phyloP scores from a whole-genome alignment of 495 filamentous ascomycete species.

The Glutinoglossum americanum region DNA sequence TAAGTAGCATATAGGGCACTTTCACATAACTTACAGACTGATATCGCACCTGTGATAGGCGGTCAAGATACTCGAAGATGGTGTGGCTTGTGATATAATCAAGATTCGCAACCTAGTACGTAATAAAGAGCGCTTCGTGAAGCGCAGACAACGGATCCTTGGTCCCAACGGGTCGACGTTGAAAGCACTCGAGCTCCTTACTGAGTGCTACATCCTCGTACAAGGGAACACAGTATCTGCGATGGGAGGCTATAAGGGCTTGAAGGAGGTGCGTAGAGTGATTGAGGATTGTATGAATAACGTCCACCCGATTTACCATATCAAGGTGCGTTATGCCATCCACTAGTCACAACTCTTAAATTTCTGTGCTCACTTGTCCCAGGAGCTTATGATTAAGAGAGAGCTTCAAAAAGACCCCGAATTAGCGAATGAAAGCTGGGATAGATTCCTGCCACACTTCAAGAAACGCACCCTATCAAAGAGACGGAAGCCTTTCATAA shows the following conservation, averaged over 20 bases:
- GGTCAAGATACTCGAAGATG: constrained; percentile 85
- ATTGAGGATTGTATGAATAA: constrained; percentile 95
- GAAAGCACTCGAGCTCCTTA: constrained; percentile 91
- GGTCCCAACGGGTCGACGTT: constrained; percentile 68
- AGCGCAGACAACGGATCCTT: constrained; percentile 78
- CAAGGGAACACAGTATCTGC: constrained; percentile 89
- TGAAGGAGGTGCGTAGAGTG: constrained; percentile 81
- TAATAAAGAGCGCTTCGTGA: constrained; percentile 95
- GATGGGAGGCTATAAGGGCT: constrained; percentile 78
- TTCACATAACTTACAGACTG: background rate
- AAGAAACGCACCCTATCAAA: constrained; percentile 86
- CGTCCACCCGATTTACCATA: constrained; percentile 77
- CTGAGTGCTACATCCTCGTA: constrained; percentile 79
- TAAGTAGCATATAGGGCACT: constrained; percentile 3
- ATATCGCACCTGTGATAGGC: constrained; percentile 22
- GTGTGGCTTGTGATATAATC: constrained; percentile 74
- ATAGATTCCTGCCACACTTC: constrained; percentile 91
- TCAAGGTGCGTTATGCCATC: constrained; percentile 30
- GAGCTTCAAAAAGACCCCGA: constrained; percentile 92
- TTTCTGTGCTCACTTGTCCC: constrained; percentile 5
- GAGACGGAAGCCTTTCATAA: constrained; percentile 59
- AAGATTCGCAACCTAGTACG: constrained; percentile 76
- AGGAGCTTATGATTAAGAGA: constrained; percentile 92
- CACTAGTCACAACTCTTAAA: background rate
- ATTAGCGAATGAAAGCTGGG: constrained; percentile 74